phyloP scores from a whole-genome alignment of 768 basidiomycete genomes.

The Mycena kentingensis region DNA sequence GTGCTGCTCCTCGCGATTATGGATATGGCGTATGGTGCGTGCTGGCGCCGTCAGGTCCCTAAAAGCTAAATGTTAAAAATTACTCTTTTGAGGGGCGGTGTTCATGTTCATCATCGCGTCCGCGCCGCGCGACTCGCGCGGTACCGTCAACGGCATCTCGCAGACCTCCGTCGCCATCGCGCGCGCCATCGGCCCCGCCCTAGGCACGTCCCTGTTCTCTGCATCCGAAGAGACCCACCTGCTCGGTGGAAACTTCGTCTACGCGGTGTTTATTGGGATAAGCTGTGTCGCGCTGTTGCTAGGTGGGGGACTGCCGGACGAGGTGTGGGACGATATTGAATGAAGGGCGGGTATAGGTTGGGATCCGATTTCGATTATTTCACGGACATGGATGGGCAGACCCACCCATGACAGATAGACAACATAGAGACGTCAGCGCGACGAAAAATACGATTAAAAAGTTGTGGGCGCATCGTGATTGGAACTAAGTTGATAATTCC shows the following conservation, averaged over 20 bases:
- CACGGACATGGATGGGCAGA: too few relatives aligned
- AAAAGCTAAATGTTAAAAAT: slow-evolving; percentile 5
- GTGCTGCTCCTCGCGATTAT: slow-evolving; percentile 22
- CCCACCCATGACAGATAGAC: too few relatives aligned
- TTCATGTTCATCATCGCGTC: slow-evolving; percentile 55
- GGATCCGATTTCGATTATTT: too few relatives aligned
- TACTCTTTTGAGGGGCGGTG: slow-evolving; percentile 44
- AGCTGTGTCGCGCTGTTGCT: slow-evolving; percentile 35
- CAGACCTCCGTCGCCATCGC: slow-evolving; percentile 47
- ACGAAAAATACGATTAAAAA: too few relatives aligned
- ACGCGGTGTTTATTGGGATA: slow-evolving; percentile 38
- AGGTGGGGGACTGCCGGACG: slow-evolving; percentile 37
- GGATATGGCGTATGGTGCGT: slow-evolving; percentile 29
- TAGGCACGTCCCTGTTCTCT: slow-evolving; percentile 55
- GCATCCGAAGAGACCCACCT: slow-evolving; percentile 49
- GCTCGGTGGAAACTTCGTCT: slow-evolving; percentile 49
- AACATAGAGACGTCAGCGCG: too few relatives aligned
- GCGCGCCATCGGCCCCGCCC: slow-evolving; percentile 51
- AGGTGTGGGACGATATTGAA: slow-evolving; percentile 36
- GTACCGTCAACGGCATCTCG: slow-evolving; percentile 53
- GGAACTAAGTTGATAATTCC: too few relatives aligned
- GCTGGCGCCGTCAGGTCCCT: too few relatives aligned
- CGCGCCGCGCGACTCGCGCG: slow-evolving; percentile 51
- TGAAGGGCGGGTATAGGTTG: too few relatives aligned
- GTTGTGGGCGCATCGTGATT: too few relatives aligned